phyloP scores from a whole-genome alignment of 2,329 filamentous ascomycete species.

The Trichoderma arundinaceum region DNA sequence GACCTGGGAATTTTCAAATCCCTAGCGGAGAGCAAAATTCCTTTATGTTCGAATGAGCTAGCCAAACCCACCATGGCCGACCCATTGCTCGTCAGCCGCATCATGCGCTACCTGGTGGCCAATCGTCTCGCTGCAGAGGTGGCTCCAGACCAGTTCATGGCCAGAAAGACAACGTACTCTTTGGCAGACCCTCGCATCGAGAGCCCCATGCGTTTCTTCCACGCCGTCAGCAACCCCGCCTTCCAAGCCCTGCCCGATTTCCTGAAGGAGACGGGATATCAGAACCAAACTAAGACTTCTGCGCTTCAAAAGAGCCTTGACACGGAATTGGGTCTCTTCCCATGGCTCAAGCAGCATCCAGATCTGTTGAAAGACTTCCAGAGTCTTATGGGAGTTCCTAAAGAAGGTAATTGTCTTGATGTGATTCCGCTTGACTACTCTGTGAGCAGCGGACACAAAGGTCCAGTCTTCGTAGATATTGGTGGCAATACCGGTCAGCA shows the following conservation, averaged over 20 bases:
- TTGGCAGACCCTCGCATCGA: constrained; percentile 40
- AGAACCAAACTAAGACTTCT: constrained; percentile 15
- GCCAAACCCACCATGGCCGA: constrained; percentile 37
- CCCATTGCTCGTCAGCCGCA: constrained; percentile 39
- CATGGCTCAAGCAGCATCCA: constrained; percentile 11
- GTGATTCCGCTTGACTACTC: constrained; percentile 12
- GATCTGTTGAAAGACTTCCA: constrained; percentile 24
- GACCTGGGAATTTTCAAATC: constrained; percentile 36
- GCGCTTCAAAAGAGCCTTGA: constrained; percentile 23
- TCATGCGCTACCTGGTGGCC: constrained; percentile 44
- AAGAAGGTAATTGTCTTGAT: constrained; percentile 12
- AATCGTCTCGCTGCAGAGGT: constrained; percentile 42
- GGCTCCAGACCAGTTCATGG: constrained; percentile 38
- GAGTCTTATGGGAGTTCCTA: constrained; percentile 19
- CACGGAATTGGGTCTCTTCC: constrained; percentile 1
- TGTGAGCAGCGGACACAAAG: background rate
- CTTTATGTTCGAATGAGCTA: constrained; percentile 34
- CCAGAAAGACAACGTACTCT: constrained; percentile 40
- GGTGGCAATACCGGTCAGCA: constrained; percentile 24
- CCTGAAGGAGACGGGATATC: constrained; percentile 35
- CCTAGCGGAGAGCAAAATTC: constrained; percentile 32
- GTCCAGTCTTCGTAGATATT: constrained; percentile 13
- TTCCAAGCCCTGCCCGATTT: constrained; percentile 41
- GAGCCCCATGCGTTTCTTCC: constrained; percentile 40
- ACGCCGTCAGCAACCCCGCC: constrained; percentile 35